phyloP scores from a whole-genome alignment of 2,329 filamentous ascomycete species.

The Trichoderma sp. region DNA sequence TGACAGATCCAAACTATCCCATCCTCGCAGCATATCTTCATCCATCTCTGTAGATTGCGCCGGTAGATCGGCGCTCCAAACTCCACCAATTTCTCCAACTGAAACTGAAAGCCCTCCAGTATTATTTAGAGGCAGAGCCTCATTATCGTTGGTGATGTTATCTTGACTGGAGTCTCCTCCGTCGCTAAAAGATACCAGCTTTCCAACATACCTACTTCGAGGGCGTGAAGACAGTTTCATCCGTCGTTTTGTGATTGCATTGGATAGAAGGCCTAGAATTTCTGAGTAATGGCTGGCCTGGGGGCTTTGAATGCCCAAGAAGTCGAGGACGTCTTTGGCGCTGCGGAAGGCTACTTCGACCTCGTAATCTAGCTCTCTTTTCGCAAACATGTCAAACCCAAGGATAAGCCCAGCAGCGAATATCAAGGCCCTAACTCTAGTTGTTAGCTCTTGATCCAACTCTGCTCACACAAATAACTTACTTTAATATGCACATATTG shows the following conservation, averaged over 20 bases:
- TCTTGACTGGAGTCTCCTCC: neutral
- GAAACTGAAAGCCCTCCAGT: neutral
- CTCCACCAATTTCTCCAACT: slow-evolving; percentile 12
- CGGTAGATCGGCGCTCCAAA: slow-evolving; percentile 17
- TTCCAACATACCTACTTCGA: slow-evolving; percentile 31
- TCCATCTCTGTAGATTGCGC: slow-evolving; percentile 17
- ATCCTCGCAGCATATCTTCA: slow-evolving; percentile 27
- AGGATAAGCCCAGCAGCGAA: slow-evolving; percentile 58
- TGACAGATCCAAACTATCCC: slow-evolving; percentile 33
- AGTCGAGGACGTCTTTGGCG: slow-evolving; percentile 49
- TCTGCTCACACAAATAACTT: slow-evolving; percentile 23
- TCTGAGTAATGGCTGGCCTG: slow-evolving; percentile 58
- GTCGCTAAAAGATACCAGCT: slow-evolving; percentile 27
- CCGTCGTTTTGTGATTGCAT: slow-evolving; percentile 44
- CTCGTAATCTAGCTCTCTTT: slow-evolving; percentile 43
- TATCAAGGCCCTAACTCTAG: slow-evolving; percentile 44
- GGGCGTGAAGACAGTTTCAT: slow-evolving; percentile 25
- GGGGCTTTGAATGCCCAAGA: slow-evolving; percentile 48
- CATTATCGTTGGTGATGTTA: neutral
- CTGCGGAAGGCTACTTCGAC: slow-evolving; percentile 50
- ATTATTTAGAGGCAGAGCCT: neutral
- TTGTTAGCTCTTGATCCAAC: neutral
- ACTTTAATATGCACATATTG: slow-evolving; percentile 62
- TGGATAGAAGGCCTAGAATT: slow-evolving; percentile 48
- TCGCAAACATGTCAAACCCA: slow-evolving; percentile 55